Base-by-base conservation (phyloP, 2,329 filamentous ascomycete species). In the Colletotrichum australisinense region DNA sequence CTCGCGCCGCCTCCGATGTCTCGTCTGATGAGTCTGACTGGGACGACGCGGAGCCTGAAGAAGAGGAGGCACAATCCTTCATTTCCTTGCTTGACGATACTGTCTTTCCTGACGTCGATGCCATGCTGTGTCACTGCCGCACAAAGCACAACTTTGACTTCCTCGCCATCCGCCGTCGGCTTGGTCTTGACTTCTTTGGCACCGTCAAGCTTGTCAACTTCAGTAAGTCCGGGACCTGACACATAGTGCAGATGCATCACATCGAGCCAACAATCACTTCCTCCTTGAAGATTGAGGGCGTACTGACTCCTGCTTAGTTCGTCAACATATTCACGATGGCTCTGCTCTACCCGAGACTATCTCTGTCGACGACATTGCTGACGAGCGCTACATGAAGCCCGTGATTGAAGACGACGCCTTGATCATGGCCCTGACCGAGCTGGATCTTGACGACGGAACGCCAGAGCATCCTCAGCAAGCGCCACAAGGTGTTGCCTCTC, bases 371-470 rank as follows among this genome's bases (percentile, higher is more conserved):
- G 86, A 91, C 30, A 91, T 98, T 75, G 88, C 91, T n/a, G 90
- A 95, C 74, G 96, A 98, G 75, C 88, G 89, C 76, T 97, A 92
- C 79, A 87, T 99, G 72, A 93, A 93, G 79, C 97, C 97, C 0
- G 92, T 95, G 4, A 84, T 99, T 8, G 93, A 97, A 72, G 95
- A 98, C 76, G 97, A 99, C 81, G 94, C 95, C 4, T 86, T 98
- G 66, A 90, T 99, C 38, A 95, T 97, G 80, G 94, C 90, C 69
- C 87, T 99, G 24, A 96, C 97, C 75, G 97, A 98, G 75, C 86
- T 97, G 14, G 80, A 81, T 22, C 86, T 88, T 11, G 84, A 86
- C 49, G 82, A 86, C 32, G 82, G 83, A 14, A 77, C 83, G 19
- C 26, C 75, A 19, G 75, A 73, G 11, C 67, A 72, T 6, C 42